phyloP scores from a whole-genome alignment of 495 filamentous ascomycete species.

The Trichocladium antarcticum region DNA sequence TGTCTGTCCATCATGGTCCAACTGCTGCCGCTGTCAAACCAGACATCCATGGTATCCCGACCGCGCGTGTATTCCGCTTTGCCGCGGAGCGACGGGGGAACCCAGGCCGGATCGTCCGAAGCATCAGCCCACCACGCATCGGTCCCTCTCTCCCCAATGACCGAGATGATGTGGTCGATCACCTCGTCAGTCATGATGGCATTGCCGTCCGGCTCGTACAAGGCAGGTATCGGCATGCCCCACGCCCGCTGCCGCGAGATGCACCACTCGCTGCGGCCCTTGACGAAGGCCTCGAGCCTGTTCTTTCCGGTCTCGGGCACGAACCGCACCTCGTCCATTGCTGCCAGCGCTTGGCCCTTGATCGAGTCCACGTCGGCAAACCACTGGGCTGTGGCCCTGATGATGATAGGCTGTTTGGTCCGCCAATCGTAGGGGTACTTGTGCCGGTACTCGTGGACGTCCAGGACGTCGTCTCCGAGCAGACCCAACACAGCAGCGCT shows the following conservation, averaged over 20 bases:
- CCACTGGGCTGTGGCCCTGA: conserved; percentile 92
- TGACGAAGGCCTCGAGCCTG: conserved; percentile 71
- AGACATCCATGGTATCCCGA: conserved; percentile 98
- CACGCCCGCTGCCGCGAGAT: conserved; percentile 95
- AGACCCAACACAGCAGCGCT: conserved; percentile 57
- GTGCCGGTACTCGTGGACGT: conserved; percentile 60
- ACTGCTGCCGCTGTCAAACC: conserved; percentile 96
- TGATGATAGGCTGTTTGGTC: conserved; percentile 81
- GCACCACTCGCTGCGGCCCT: conserved; percentile 89
- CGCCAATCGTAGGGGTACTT: conserved; percentile 98
- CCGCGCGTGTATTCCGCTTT: conserved; percentile 53
- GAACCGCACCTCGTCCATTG: conserved; percentile 63
- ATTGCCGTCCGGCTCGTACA: conserved; percentile 62
- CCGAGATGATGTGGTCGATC: conserved; percentile 72
- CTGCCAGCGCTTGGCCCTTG: conserved; percentile 54
- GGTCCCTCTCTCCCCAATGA: conserved; percentile 64
- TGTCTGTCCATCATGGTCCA: conserved; percentile 59
- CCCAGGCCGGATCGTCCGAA: conserved; percentile 61
- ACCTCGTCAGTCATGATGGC: conserved; percentile 66
- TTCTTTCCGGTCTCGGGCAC: conserved; percentile 60
- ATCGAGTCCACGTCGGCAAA: conserved; percentile 85
- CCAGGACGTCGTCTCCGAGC: conserved; percentile 49
- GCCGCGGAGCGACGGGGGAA: conserved; percentile 45
- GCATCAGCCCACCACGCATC: conserved; percentile 91
- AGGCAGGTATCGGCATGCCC: conserved; percentile 89